phyloP scores from a whole-genome alignment of 176 grass and related monocot genomes.

The Thalia dealbata region DNA sequence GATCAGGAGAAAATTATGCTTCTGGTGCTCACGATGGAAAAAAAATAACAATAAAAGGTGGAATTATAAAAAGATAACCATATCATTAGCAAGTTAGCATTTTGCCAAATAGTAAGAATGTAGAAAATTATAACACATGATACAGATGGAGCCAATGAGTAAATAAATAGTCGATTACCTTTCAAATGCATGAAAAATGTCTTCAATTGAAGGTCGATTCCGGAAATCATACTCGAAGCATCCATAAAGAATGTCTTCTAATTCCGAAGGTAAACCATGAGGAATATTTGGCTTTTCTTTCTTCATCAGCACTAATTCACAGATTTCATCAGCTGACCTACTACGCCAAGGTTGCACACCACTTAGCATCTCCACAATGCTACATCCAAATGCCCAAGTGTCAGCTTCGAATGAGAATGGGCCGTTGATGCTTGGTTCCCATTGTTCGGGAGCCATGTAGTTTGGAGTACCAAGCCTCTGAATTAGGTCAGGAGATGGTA shows the following conservation, averaged over 20 bases:
- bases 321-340: constrained; percentile 75
- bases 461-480: constrained; percentile 82
- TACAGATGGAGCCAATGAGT: no score
- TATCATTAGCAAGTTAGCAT: neutral
- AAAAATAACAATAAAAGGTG: no score
- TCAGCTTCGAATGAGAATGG: constrained; percentile 79
- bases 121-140: no score
- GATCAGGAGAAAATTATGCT: neutral
- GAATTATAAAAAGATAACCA: neutral
- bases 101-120: no score
- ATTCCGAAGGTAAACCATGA: constrained; percentile 40
- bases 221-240: constrained; percentile 86
- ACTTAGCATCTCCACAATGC: constrained; percentile 92
- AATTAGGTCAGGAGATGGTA: constrained; percentile 57
- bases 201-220: constrained; percentile 57
- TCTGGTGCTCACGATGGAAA: neutral
- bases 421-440: constrained; percentile 72
- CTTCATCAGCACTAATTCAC: constrained; percentile 69
- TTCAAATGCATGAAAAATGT: constrained; percentile 69
- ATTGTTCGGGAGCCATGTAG: constrained; percentile 98
- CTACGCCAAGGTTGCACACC: constrained; percentile 75
- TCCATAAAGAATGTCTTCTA: constrained; percentile 59
- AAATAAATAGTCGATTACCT: constrained; percentile 32
- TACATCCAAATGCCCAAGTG: constrained; percentile 87
- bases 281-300: constrained; percentile 81